Evolutionary conservation across 352 stramenopile genomes (phyloP).

Genomic region (Phytophthora pistaciae): DNA sequence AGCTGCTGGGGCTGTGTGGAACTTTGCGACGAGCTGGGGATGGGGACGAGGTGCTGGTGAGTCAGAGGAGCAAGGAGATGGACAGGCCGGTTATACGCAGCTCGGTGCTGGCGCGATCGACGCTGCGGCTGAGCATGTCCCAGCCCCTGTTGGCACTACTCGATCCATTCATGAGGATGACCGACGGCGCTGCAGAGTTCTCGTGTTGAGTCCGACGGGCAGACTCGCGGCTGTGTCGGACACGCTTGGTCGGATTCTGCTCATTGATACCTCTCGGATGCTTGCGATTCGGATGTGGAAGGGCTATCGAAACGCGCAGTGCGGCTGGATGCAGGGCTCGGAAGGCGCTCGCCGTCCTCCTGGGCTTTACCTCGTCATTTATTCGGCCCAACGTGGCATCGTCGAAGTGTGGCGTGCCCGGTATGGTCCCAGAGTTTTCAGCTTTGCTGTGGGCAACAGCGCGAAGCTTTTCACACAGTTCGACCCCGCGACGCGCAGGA

Average conservation of each 20-base stretch:
- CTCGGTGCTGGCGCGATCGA: slow-evolving; percentile 46
- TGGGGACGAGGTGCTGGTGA: slow-evolving; percentile 43
- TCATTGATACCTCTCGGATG: slow-evolving; percentile 86
- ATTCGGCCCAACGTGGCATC: slow-evolving; percentile 83
- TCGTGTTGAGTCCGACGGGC: slow-evolving; percentile 78
- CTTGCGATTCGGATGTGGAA: slow-evolving; percentile 90
- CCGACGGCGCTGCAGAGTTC: slow-evolving; percentile 60
- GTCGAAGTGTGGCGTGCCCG: slow-evolving; percentile 86
- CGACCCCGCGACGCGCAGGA: slow-evolving; percentile 39
- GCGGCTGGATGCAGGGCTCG: slow-evolving; percentile 80
- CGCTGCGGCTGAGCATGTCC: slow-evolving; percentile 73
- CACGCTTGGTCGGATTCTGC: slow-evolving; percentile 75
- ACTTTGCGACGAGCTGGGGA: slow-evolving; percentile 86
- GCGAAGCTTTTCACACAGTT: slow-evolving; percentile 75
- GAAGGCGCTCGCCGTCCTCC: slow-evolving; percentile 55
- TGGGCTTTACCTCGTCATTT: slow-evolving; percentile 87
- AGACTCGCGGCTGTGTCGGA: slow-evolving; percentile 77
- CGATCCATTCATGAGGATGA: slow-evolving; percentile 70
- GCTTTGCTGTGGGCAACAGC: slow-evolving; percentile 71
- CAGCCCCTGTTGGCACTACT: slow-evolving; percentile 64
- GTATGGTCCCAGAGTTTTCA: slow-evolving; percentile 80
- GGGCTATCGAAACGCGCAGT: slow-evolving; percentile 86
- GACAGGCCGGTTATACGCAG: slow-evolving; percentile 32
- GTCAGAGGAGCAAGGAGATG: slow-evolving; percentile 19
- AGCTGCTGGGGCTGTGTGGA: slow-evolving; percentile 83